A percentile compares a stretch with the other conserved stretches of the same genome.
Evolutionary conservation across 2,329 filamentous ascomycete genomes (phyloP).

Genomic region (Talaromyces marneffei): DNA sequence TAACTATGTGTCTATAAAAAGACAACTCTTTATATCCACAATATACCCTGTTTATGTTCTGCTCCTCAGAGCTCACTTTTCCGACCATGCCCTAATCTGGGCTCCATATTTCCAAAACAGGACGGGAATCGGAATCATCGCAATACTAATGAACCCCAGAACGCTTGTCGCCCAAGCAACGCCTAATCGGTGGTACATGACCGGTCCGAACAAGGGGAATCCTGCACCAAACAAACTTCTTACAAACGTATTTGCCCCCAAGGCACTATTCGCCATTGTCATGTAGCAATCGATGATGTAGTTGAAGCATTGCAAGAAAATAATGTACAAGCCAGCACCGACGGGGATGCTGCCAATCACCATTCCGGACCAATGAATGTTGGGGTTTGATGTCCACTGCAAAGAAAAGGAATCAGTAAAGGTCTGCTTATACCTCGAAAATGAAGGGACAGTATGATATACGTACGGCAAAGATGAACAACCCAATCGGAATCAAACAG

Average conservation of each 20-base stretch:
- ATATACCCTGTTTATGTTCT: not conserved
- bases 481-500: not conserved
- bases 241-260: conserved; percentile 73
- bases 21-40: no score
- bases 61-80: not conserved
- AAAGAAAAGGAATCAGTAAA: conserved; percentile 53
- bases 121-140: not conserved
- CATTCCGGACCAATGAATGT: conserved; percentile 73
- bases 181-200: not conserved
- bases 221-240: conserved; percentile 66
- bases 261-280: conserved; percentile 72
- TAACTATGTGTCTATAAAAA: not conserved
- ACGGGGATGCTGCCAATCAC: conserved; percentile 75
- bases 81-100: not conserved
- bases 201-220: not conserved
- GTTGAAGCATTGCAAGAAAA: conserved; percentile 77
- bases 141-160: not conserved
- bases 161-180: not conserved
- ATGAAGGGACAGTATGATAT: not conserved
- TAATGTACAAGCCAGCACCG: conserved; percentile 66
- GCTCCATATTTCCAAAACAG: not conserved
- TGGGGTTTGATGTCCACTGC: conserved; percentile 80
- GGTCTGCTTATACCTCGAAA: not conserved
- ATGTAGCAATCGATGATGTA: conserved; percentile 75
- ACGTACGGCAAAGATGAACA: not conserved